phyloP scores from a whole-genome alignment of 2,329 filamentous ascomycete genomes.

The Mollisia scopiformis region DNA sequence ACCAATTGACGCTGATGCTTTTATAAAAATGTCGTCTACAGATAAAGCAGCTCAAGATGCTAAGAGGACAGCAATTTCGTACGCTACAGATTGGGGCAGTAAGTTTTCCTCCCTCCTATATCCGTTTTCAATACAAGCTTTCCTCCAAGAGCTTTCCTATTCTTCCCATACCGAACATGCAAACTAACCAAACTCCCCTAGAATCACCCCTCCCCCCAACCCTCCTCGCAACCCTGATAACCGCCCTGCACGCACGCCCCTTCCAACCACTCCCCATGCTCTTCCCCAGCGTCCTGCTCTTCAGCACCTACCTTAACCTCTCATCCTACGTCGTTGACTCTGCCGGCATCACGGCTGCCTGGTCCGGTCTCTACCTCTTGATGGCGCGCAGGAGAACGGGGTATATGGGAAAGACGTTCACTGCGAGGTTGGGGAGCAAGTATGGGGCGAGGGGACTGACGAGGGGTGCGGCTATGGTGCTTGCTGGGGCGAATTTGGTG shows the following conservation, averaged over 20 bases:
- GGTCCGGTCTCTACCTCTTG: constrained; percentile 67
- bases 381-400: constrained; percentile 58
- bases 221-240: constrained; percentile 66
- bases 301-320: constrained; percentile 68
- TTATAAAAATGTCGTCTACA: constrained; percentile 28
- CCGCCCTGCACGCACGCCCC: constrained; percentile 68
- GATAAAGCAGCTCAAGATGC: constrained; percentile 30
- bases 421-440: constrained; percentile 45
- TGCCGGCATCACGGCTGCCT: constrained; percentile 65
- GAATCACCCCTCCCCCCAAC: constrained; percentile 67
- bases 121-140: too few relatives aligned
- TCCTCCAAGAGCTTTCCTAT: too few relatives aligned
- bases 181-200: constrained; percentile 42
- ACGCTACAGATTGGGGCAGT: constrained; percentile 55
- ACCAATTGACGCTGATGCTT: not conserved
- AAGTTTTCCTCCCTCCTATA: constrained; percentile 32
- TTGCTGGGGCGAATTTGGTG: constrained; percentile 53
- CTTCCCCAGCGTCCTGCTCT: constrained; percentile 67
- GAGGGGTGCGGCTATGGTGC: constrained; percentile 52
- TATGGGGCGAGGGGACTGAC: constrained; percentile 53
- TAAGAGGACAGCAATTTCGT: constrained; percentile 45
- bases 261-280: constrained; percentile 68
- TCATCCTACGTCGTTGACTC: constrained; percentile 64
- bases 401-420: constrained; percentile 20
- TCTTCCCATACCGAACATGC: too few relatives aligned